Conservation (phyloP, 23 red algal species). For the Pyropia yezoensis region DNA sequence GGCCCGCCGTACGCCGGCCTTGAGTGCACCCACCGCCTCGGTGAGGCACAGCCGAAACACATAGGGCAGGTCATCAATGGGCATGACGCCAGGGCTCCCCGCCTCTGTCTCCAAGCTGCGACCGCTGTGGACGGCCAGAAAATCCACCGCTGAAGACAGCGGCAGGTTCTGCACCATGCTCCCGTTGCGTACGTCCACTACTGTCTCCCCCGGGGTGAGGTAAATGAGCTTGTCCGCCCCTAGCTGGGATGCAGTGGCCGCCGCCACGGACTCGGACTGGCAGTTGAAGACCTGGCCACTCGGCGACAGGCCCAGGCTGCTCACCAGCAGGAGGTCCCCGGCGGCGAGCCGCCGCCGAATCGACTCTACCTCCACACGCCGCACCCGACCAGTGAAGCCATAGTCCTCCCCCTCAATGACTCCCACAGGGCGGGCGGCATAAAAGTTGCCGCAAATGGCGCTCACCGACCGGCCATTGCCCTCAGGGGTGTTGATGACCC, state of each 20-base stretch:
- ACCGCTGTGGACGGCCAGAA: constrained; percentile 22
- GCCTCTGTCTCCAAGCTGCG: background rate
- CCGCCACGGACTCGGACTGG: constrained; percentile 66
- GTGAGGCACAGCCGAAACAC: constrained; percentile 42
- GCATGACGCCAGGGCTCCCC: background rate
- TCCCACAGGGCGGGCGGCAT: constrained; percentile 81
- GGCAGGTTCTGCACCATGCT: constrained; percentile 86
- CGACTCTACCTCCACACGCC: constrained; percentile 66
- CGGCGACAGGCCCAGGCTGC: constrained; percentile 79
- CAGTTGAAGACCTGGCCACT: constrained; percentile 90
- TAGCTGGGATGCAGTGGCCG: constrained; percentile 54
- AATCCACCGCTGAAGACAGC: constrained; percentile 56
- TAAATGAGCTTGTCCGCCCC: constrained; percentile 92
- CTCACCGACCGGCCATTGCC: constrained; percentile 26
- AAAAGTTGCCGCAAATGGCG: constrained; percentile 87
- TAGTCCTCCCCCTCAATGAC: constrained; percentile 92
- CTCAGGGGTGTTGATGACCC: constrained; percentile 60
- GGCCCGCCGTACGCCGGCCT: constrained; percentile 65
- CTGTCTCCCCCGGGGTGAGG: constrained; percentile 69
- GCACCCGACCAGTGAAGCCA: constrained; percentile 76
- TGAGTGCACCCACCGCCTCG: constrained; percentile 41
- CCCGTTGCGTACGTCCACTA: constrained; percentile 51
- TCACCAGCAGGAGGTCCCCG: constrained; percentile 85
- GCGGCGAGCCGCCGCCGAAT: constrained; percentile 63
- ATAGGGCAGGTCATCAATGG: constrained; percentile 18